Base-by-base conservation (phyloP, 208 protist species). In the Wallacemonas sp. region DNA sequence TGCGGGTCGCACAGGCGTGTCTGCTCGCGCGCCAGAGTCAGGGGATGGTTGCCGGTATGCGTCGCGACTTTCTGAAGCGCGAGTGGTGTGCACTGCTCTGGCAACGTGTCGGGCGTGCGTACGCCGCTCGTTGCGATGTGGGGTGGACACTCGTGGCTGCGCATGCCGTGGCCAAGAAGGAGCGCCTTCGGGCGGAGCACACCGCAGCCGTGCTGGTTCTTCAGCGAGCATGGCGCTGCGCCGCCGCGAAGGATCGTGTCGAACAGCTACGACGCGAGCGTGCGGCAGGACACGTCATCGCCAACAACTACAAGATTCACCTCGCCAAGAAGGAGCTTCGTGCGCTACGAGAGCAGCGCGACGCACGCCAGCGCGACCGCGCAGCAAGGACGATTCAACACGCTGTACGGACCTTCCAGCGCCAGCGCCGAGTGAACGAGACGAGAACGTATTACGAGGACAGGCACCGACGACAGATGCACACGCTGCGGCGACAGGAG, bases 211-310 rank as follows among this genome's bases (percentile, higher is more conserved):
- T 79, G 33, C 76, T 60, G 30, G 75, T 92, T 34, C 34, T 96
- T 48, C 91, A 96, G 74, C 81, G 84, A 1, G 88, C 88, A 33
- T 93, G 83, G 86, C 81, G 88, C 5, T 80, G 75, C 53, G 83
- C 83, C 1, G 54, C 77, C 12, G 87, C 86, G 24, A 88, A 88
- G 68, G 68, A 77, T n/a, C 74, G 44, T 15, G 81, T 87, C 19
- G 79, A 78, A 67, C 73, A 76, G 37, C 59, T 77, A 67, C 78
- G 84, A 37, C 75, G 83, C 33, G 67, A 87, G 55, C 32, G 53
- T 17, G 67, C 55, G 5, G 87, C 91, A 26, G 83, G 69, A 15
- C 46, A 46, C 9, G 63, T 78, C 15, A 79, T 96, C 45, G 52
- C 76, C 6, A 76, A 76, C 24, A 68, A 77, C 30, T 89, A 85